Base-by-base conservation (phyloP, 306 rosid genomes). In the Mimosa pudica region DNA sequence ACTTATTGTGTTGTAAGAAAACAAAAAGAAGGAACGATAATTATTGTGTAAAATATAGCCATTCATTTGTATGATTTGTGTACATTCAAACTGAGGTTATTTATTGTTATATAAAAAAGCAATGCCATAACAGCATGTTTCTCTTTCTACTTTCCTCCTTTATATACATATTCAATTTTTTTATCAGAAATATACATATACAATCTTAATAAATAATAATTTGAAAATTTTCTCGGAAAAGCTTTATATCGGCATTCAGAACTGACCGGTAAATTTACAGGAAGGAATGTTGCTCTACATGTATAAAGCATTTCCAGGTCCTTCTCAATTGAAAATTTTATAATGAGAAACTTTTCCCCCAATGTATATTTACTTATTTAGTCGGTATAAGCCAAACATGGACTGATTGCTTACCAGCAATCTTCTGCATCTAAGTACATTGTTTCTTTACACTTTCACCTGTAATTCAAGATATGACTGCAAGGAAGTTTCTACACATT, bases 1-100 rank as follows among this genome's bases (percentile, higher is more conserved):
- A 75, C 63, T 84, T 81, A 8, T 10, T 60, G 87, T 61, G 74
- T 35, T 54, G 32, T 24, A 36, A 44, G 17, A 71, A 73, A n/a
- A 79, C 4, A 65, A 73, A 54, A 11, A 18, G 6, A 68, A 71
- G 20, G 35, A 74, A 32, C 69, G 49, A 81, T 57, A 81, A 52
- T 38, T 70, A 73, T 55, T 62, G 76, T 77, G 84, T 33, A 71
- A 73, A 82, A 44, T 76, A 46, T 70, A 35, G 76, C 68, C 76
- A 77, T 84, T 74, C 64, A 35, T 55, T 85, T 80, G 72, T 82
- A 86, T 83, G 77, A 77, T 82, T 76, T 85, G 86, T 89, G 88
- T 80, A 82, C 58, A 24, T 24, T 24, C 30, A 24, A 24, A 24
- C 30, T 24, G 30, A 24, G 30, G 30, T 24, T 24, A 24, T 24